Conservation (phyloP, 768 basidiomycete genomes). For the Termitomyces sp. region DNA sequence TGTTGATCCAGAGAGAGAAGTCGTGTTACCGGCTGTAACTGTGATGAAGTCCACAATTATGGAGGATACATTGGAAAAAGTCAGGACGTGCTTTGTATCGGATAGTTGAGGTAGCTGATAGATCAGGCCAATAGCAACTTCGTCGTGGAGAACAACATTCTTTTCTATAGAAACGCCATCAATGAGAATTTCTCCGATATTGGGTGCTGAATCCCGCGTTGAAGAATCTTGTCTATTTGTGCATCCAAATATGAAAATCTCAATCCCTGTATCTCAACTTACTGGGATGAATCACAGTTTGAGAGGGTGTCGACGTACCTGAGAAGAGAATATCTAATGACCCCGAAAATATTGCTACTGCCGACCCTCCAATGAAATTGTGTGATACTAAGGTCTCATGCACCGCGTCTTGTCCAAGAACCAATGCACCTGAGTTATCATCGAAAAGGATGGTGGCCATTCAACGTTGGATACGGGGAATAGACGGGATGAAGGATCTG, state of each 20-base stretch:
- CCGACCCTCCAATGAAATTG: neutral
- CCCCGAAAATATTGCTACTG: neutral
- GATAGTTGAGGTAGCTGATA: neutral
- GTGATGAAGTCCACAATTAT: neutral
- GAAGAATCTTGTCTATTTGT: neutral
- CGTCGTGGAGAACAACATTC: neutral
- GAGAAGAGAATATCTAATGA: neutral
- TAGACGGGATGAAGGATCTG: neutral
- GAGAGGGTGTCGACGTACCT: neutral
- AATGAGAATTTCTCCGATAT: neutral
- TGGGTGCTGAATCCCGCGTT: neutral
- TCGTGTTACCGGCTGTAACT: neutral
- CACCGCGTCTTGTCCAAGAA: neutral
- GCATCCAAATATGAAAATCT: neutral
- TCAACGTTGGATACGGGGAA: neutral
- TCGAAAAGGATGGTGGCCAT: constrained; percentile 4
- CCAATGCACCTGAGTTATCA: neutral
- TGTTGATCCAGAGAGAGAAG: neutral
- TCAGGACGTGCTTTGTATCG: neutral
- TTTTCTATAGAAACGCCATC: neutral
- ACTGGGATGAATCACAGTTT: neutral
- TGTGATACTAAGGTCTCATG: neutral
- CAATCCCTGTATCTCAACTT: neutral
- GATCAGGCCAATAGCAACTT: neutral
- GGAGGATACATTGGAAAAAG: neutral